These are phyloP conservation scores for Senecio squalidus DNA, from an alignment of 140 eudicot species.

Conservation along the genomic window DNA sequence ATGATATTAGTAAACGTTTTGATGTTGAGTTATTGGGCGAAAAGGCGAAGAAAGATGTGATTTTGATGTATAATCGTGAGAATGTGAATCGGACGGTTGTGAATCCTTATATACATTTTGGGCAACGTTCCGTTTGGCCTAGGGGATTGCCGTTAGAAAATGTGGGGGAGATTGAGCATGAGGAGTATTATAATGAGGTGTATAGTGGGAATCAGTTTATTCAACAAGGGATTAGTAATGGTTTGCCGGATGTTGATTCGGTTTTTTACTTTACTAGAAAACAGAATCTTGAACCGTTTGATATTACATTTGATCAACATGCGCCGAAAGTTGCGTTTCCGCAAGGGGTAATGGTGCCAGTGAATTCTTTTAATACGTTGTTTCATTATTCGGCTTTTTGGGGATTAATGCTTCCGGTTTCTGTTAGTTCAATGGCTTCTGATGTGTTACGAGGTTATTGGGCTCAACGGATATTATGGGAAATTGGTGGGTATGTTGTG, in stretches of 20 bases:
- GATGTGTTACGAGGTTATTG: conserved; percentile 90
- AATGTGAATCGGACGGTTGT: conserved; percentile 73
- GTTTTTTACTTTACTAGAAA: conserved; percentile 89
- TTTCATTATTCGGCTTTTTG: conserved; percentile 86
- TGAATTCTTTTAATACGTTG: conserved; percentile 83
- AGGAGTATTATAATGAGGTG: conserved; percentile 68
- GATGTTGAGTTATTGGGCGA: conserved; percentile 69
- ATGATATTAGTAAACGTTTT: conserved; percentile 72
- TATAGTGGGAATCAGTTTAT: conserved; percentile 82
- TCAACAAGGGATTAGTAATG: conserved; percentile 91
- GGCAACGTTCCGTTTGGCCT: conserved; percentile 95
- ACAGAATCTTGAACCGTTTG: conserved; percentile 59
- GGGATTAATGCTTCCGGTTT: conserved; percentile 89
- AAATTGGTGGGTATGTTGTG: conserved; percentile 84
- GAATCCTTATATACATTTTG: conserved; percentile 90
- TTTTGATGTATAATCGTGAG: conserved; percentile 73
- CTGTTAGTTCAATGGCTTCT: conserved; percentile 94
- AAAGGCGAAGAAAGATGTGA: conserved; percentile 63
- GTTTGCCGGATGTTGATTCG: conserved; percentile 95
- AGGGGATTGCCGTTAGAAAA: conserved; percentile 90
- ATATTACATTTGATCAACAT: conserved; percentile 66
- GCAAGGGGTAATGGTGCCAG: conserved; percentile 83
- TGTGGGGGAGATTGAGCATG: conserved; percentile 84
- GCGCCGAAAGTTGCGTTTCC: conserved; percentile 96
- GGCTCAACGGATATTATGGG: conserved; percentile 95